These are phyloP conservation scores for Madurella fahalii DNA, from an alignment of 2,329 filamentous ascomycete genomes.

Conservation along the genomic window DNA sequence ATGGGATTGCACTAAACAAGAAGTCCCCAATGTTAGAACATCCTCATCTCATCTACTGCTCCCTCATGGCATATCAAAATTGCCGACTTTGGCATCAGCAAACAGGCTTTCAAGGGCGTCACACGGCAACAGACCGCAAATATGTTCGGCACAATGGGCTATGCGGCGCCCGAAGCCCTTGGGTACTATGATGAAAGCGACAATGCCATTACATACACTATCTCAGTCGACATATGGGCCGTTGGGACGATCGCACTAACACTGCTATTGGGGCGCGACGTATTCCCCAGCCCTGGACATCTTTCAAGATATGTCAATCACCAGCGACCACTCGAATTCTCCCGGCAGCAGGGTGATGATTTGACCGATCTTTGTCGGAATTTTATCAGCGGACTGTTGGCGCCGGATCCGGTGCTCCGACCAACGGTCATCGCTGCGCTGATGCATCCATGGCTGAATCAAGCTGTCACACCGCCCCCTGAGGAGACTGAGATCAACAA, in stretches of 20 bases:
- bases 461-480: not conserved
- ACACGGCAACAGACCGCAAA: slow-evolving; percentile 15
- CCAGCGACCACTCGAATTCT: not conserved
- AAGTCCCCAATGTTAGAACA: slow-evolving; percentile 22
- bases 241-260: slow-evolving; percentile 20
- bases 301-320: not conserved
- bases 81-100: slow-evolving; percentile 29
- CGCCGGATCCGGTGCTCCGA: not conserved
- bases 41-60: slow-evolving; percentile 21
- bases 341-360: not conserved
- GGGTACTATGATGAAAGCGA: slow-evolving; percentile 1
- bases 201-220: slow-evolving; percentile 1
- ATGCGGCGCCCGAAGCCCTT: slow-evolving; percentile 25
- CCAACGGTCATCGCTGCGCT: not conserved
- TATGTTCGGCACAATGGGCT: slow-evolving; percentile 18
- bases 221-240: slow-evolving; percentile 28
- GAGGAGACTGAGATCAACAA: not conserved
- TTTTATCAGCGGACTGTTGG: not conserved
- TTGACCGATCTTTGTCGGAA: not conserved
- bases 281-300: not conserved
- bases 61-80: slow-evolving; percentile 30
- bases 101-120: slow-evolving; percentile 17
- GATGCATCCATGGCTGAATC: not conserved
- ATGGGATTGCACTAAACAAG: not conserved
- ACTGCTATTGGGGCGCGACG: not conserved